phyloP scores from a whole-genome alignment of 768 basidiomycete species.

The Mycena amicta region DNA sequence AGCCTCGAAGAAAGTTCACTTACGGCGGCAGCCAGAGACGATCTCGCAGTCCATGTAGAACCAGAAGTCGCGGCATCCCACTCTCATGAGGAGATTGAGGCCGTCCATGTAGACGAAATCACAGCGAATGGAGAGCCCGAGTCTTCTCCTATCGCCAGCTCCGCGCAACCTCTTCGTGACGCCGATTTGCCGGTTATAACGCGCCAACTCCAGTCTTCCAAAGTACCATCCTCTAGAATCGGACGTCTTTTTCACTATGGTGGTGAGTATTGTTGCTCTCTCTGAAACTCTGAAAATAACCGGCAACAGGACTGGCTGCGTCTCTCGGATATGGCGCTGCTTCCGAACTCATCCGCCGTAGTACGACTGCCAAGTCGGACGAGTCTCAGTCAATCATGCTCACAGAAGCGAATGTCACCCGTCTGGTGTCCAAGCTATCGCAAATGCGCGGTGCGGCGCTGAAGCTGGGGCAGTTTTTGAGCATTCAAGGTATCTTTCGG shows the following conservation, averaged over 20 bases:
- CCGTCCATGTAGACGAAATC: no score
- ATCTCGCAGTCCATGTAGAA: no score
- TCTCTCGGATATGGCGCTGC: slow-evolving; percentile 90
- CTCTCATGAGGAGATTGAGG: no score
- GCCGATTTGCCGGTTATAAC: slow-evolving; percentile 17
- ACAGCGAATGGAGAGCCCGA: not conserved
- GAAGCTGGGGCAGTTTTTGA: slow-evolving; percentile 96
- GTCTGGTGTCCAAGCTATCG: slow-evolving; percentile 89
- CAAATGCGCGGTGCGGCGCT: slow-evolving; percentile 96
- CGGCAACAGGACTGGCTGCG: slow-evolving; percentile 88
- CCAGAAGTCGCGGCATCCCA: no score
- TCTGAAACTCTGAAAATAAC: no score
- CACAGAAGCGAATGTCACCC: slow-evolving; percentile 87
- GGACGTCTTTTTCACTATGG: slow-evolving; percentile 95
- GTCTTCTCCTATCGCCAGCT: not conserved
- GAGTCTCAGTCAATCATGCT: slow-evolving; percentile 67
- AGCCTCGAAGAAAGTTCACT: not conserved
- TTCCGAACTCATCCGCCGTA: slow-evolving; percentile 78
- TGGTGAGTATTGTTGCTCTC: no score
- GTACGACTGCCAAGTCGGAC: slow-evolving; percentile 42
- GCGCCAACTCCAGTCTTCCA: slow-evolving; percentile 73
- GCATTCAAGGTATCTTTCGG: slow-evolving; percentile 74
- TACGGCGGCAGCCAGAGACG: not conserved
- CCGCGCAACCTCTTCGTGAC: slow-evolving; percentile 11
- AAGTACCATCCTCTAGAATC: slow-evolving; percentile 86